Percentiles rank a stretch among this genome's conserved stretches.
Evolutionary conservation across 192 early-diverging fungal species (phyloP).

Genomic region (Coemansia sp.): DNA sequence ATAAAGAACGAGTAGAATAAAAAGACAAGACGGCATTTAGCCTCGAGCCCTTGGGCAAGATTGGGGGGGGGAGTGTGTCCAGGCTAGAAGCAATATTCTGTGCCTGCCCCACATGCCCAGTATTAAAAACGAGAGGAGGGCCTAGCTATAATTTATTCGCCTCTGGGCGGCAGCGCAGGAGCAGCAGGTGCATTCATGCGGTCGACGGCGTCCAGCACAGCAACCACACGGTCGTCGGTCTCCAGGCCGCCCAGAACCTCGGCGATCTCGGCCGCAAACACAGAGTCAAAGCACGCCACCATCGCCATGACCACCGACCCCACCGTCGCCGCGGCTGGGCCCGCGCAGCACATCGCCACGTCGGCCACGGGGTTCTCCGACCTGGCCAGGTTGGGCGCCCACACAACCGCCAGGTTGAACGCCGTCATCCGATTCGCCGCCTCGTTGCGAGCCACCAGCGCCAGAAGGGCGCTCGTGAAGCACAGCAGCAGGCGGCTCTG

Average conservation of each 20-base stretch:
- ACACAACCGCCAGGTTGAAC: slow-evolving; percentile 79
- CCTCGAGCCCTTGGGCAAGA: no score
- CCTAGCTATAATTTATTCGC: not conserved
- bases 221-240: slow-evolving; percentile 9
- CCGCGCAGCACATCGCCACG: slow-evolving; percentile 39
- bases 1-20: not conserved
- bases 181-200: slow-evolving; percentile 7
- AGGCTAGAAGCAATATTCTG: no score
- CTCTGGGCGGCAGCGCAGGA: not conserved
- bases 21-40: not conserved
- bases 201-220: slow-evolving; percentile 25
- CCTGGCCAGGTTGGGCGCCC: slow-evolving; percentile 79
- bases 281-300: slow-evolving; percentile 24
- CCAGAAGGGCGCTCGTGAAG: slow-evolving; percentile 55
- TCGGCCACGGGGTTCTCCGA: slow-evolving; percentile 43
- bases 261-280: slow-evolving; percentile 29
- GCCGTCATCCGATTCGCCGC: slow-evolving; percentile 75
- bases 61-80: not conserved
- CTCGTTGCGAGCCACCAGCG: slow-evolving; percentile 62
- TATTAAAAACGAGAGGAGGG: not conserved
- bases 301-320: slow-evolving; percentile 39
- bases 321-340: slow-evolving; percentile 22
- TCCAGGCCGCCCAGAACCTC: not conserved
- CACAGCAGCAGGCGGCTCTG: slow-evolving; percentile 28
- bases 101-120: no score